Evolutionary conservation across 2,329 filamentous ascomycete species (phyloP), one percentile per base, ranked within the genome.

Genomic region (Diaporthe sp.): DNA sequence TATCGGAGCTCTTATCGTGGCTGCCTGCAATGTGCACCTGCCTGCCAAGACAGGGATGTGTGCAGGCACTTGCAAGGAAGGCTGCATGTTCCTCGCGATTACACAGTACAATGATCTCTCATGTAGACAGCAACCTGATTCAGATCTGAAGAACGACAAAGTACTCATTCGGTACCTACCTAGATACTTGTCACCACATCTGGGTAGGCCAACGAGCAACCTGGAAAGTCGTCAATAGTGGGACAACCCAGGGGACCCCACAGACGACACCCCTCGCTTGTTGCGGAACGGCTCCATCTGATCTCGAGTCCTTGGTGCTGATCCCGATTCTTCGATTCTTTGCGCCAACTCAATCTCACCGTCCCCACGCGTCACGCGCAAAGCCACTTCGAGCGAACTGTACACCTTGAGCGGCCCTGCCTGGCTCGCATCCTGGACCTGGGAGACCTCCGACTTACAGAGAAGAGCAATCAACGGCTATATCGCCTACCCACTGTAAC

Each of bases 1-100:
- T 73, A 73, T 75, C 70, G 58, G n/a, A 51, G 44, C 60, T 53
- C 58, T 70, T 75, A 75, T 70, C 71, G 25, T 44, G 20, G 51
- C 31, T 70, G 61, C 42, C n/a, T 53, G 42, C 39, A 49, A 34
- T 60, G 39, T 3, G 25, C 31, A 2, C 22, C 63, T 37, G 22
- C 31, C 28, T 68, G 15, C 63, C 47, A 15, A 37, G 25, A 39
- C 37, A 13, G 37, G 37, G 37, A 39, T 39, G 20, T 25, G 25
- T 20, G 13, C 28, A 37, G n/a, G 39, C 25, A 65, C 60, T n/a
- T n/a, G 9, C 57, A 4, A 31, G 13, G 28, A 51, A 51, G 10
- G 42, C 49, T n/a, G n/a, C 44, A 53, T n/a, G 22, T 15, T 17
- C 31, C 17, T 12, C 17, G 20, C 17, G 6, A 20, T 25, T 12